Base-by-base conservation (phyloP, 2,329 filamentous ascomycete genomes). In the Aureobasidium musti region DNA sequence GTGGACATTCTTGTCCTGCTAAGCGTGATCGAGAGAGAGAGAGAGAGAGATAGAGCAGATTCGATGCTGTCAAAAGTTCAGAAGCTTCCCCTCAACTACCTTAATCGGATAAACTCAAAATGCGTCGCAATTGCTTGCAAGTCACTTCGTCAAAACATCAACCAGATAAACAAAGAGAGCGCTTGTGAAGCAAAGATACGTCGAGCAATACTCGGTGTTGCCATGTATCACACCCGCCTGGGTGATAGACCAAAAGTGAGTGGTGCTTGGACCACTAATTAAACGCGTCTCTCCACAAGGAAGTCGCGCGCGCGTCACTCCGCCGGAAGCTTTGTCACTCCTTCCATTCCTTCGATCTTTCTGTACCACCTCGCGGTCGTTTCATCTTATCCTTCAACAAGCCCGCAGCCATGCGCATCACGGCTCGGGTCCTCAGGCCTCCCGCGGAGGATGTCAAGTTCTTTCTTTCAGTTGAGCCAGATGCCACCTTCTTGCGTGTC, bases 401-500 rank as follows among this genome's bases (percentile, higher is more conserved):
- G 7, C 14, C 26, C 17, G 39, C 21, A 26, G 54, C 39, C 21
- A 59, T 59, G 54, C 54, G 43, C 11, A 47, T 66, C 53, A 60
- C 28, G 43, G 64, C 33, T 13, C n/a, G 45, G 28, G 53, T 66
- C 0, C 45, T 66, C 14, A 47, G 14, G 11, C 59, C 59, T 14
- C 59, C 45, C 5, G 43, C 50, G 17, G 17, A 52, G 10, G 33
- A 35, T 19, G 23, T 23, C 17, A 23, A 43, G 11, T 43, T 50
- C 26, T 26, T 35, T n/a, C n/a, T 56, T 4, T 17, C 39, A 2
- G 39, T 59, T 26, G 39, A 59, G 3, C 19, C 28, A 10, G 69
- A 75, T n/a, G 67, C 74, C 21, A 76, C 72, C 0, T 73, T 77
- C 64, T 70, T 71, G 63, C 64, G 70, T 13, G 74, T 77, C 1